Base-by-base conservation (phyloP, 1,284 basidiomycete genomes). In the Apiotrichum veenhuisii region DNA sequence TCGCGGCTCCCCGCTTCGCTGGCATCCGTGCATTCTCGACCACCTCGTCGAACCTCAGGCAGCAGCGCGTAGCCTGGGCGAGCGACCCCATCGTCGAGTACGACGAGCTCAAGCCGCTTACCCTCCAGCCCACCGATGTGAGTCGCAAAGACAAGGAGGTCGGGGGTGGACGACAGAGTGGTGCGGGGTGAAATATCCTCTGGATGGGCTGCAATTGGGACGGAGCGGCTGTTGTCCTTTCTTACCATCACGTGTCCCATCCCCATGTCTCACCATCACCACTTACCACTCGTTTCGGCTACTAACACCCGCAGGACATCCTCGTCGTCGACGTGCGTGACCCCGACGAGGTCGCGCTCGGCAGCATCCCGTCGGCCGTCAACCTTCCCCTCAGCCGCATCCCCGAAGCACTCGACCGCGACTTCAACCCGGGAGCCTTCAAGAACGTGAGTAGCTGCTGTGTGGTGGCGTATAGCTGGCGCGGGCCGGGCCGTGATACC, bases 341-440 rank as follows among this genome's bases (percentile, higher is more conserved):
- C 76, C 88, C 88, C 4, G 85, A 91, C 64, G 96, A 98, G 76
- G 90, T 94, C 36, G 83, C 88, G 3, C 89, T 95, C 74, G 95
- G 96, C 27, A 89, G 89, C 71, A 97, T 99, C 68, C 96, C 96
- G 4, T 93, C 91, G 14, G 84, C 94, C 7, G 92, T 98, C 68
- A 94, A 95, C 74, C 79, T 99, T 15, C 95, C 96, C 8, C 84
- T 98, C 23, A 89, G 89, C 5, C 82, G 83, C 22, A 83, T 98
- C 52, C 78, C 85, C 41, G 83, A 82, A 45, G 85, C 91, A 8
- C 77, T 98, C 48, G 80, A 84, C 38, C 38, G 59, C 22, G 61
- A 65, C 64, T 77, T 88, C 55, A 75, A 81, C 49, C 77, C 82
- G 2, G 81, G 81, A 18, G 78, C 80, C 22, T 93, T 91, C 79